Percentiles rank a stretch among this genome's conserved stretches.
These are phyloP conservation scores for Rhodotorula sp. DNA, from an alignment of 1,284 basidiomycete genomes.

Conservation along the genomic window DNA sequence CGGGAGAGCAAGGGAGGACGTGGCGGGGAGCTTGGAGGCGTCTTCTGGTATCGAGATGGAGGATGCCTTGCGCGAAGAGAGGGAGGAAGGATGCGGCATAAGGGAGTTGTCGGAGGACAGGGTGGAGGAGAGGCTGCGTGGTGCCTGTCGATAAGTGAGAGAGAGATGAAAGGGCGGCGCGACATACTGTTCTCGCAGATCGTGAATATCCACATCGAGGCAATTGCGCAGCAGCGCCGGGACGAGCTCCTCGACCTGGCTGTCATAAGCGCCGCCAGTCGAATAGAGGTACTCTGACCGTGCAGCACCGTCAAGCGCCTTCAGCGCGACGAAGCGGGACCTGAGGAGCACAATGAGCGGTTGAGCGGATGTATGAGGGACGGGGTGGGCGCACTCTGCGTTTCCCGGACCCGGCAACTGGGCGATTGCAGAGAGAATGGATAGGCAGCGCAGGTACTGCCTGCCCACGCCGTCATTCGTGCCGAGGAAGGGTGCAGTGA, in stretches of 20 bases:
- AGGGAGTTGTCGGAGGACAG: conserved; percentile 56
- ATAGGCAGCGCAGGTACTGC: conserved; percentile 62
- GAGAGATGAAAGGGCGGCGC: neutral
- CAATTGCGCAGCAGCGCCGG: conserved; percentile 73
- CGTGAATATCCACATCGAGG: conserved; percentile 63
- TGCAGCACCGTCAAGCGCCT: conserved; percentile 76
- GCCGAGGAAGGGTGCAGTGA: conserved; percentile 63
- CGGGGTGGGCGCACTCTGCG: neutral
- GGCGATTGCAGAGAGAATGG: conserved; percentile 69
- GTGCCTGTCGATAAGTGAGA: neutral
- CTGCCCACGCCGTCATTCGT: conserved; percentile 42
- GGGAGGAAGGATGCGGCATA: conserved; percentile 73
- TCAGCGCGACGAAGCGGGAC: conserved; percentile 79
- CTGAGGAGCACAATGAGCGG: conserved; percentile 57
- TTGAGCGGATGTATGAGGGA: neutral
- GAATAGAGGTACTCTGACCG: conserved; percentile 83
- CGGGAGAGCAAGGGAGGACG: conserved; percentile 54
- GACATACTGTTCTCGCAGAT: conserved; percentile 70
- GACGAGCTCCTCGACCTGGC: conserved; percentile 71
- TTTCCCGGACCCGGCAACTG: conserved; percentile 54
- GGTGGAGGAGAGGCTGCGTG: neutral
- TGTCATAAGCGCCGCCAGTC: conserved; percentile 70
- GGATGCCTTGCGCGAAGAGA: conserved; percentile 74
- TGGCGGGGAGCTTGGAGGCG: conserved; percentile 53
- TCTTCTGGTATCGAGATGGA: conserved; percentile 75